Conservation (phyloP, 352 stramenopile species). For the Globisporangium cederbergense region DNA sequence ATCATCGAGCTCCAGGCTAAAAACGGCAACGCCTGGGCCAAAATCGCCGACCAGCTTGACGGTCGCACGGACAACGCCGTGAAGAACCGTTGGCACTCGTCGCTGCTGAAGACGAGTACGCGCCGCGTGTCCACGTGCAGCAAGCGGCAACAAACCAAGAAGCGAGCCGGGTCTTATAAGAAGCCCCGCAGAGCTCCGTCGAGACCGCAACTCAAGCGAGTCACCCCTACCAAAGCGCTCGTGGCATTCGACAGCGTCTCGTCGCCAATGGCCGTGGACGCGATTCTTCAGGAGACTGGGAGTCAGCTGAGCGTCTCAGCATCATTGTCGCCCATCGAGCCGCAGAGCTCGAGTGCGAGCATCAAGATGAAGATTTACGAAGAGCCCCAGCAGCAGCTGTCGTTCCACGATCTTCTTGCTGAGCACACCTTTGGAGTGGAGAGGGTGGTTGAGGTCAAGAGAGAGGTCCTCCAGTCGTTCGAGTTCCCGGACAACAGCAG, state of each 20-base stretch:
- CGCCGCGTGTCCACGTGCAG: neutral
- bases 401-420: neutral
- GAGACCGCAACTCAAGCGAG: neutral
- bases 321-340: neutral
- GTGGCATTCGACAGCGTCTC: neutral
- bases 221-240: too few relatives aligned
- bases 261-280: conserved; percentile 3
- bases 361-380: neutral
- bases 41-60: conserved; percentile 39
- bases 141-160: conserved; percentile 2
- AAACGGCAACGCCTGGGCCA: conserved; percentile 43
- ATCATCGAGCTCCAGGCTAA: conserved; percentile 29
- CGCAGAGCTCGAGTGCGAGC: neutral
- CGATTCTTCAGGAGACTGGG: neutral
- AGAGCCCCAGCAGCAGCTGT: neutral
- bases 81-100: conserved; percentile 52
- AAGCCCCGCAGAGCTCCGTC: neutral
- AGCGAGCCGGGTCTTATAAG: neutral
- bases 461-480: neutral
- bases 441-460: neutral
- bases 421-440: neutral
- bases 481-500: neutral
- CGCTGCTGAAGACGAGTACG: conserved; percentile 6
- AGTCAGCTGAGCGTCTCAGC: neutral
- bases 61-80: conserved; percentile 50